phyloP scores from a whole-genome alignment of 345 rosid species.

The Boechera stricta region DNA sequence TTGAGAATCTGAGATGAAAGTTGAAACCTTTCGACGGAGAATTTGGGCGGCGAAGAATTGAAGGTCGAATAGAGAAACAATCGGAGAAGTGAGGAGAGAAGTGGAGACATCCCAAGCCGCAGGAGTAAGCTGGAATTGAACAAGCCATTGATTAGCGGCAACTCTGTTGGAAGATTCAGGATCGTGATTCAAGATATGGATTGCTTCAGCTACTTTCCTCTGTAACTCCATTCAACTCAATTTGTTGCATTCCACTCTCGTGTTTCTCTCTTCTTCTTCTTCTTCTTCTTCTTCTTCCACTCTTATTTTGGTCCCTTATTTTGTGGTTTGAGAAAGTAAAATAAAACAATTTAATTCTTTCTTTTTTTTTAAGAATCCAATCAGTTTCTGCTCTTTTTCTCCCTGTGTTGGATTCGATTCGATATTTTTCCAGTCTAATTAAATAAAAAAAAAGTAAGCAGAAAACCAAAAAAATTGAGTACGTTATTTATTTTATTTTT shows the following conservation, averaged over 20 bases:
- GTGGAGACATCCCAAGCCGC: slow-evolving; percentile 95
- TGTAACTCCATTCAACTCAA: slow-evolving; percentile 66
- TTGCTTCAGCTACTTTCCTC: slow-evolving; percentile 89
- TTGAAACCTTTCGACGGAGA: slow-evolving; percentile 86
- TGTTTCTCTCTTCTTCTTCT: slow-evolving; percentile 14
- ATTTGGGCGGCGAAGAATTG: slow-evolving; percentile 96
- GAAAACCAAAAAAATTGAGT: background rate
- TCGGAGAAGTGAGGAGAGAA: slow-evolving; percentile 80
- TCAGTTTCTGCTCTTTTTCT: slow-evolving; percentile 18
- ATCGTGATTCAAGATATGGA: slow-evolving; percentile 90
- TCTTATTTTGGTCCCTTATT: background rate
- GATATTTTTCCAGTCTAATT: background rate
- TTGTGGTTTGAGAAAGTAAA: background rate
- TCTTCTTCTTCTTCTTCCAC: slow-evolving; percentile 28
- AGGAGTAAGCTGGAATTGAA: slow-evolving; percentile 88
- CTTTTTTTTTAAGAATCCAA: slow-evolving; percentile 16
- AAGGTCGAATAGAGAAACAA: slow-evolving; percentile 67
- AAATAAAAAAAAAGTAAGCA: background rate
- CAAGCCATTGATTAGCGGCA: slow-evolving; percentile 97
- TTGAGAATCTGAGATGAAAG: background rate
- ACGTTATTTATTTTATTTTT: no score
- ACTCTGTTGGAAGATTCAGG: slow-evolving; percentile 86
- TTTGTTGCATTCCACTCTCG: slow-evolving; percentile 16
- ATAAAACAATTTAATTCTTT: background rate
- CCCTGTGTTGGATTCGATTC: slow-evolving; percentile 26